Base-by-base conservation (phyloP, 495 filamentous ascomycete genomes). In the Trypethelium eluteriae region DNA sequence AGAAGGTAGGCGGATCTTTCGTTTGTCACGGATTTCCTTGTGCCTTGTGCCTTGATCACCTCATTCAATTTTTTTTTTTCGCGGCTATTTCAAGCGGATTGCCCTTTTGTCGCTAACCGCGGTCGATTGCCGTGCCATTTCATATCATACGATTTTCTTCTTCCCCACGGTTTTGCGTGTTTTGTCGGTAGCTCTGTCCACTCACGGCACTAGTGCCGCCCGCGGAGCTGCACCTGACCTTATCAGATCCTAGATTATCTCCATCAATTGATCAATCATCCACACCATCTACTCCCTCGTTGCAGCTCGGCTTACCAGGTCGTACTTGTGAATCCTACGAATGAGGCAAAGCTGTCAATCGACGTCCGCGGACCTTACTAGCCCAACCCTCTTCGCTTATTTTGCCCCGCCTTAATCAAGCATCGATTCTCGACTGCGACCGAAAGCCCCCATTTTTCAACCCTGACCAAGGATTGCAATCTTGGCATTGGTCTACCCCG, bases 181-280 rank as follows among this genome's bases (percentile, higher is more conserved):
- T 59, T 34, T 59, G 53, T 36, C 53, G 36, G 10, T 34, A 34
- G 11, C 36, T 59, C 32, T 59, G 53, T 59, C 53, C 53, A 36
- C 5, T 36, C 53, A 36, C 53, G 5, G 32, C n/a, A 35, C 53
- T 59, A 59, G 53, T 32, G 53, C 10, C 25, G 7, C 36, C 32
- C 53, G 5, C 2, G 7, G 18, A 7, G 18, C 18, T 18, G 53
- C 53, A 34, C 25, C 32, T 59, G 53, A 35, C 53, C 53, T 59
- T 59, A 59, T 59, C 53, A 35, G 53, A 59, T 59, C 53, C 5
- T 59, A 35, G 53, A 59, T 59, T 59, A 59, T 36, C 53, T 7
- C 53, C 53, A 59, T 59, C 53, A 59, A 59, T 59, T 18, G 5
- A 59, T 59, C 53, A 59, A 59, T 59, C 53, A 7, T 36, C 49